phyloP scores from a whole-genome alignment of 139 green algal genomes.

The Coelastrella sp. region DNA sequence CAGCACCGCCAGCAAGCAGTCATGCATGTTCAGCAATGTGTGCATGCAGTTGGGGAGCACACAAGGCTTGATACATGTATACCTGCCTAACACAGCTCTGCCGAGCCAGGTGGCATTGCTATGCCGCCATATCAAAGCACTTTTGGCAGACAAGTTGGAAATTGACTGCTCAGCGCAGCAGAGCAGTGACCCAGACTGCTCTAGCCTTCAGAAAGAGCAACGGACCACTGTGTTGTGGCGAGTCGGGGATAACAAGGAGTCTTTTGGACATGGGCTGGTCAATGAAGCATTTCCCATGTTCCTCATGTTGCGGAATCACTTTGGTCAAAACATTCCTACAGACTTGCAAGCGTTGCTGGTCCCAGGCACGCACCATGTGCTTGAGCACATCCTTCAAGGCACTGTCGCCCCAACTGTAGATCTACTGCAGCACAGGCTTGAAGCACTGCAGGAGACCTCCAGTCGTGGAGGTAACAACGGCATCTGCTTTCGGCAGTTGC shows the following conservation, averaged over 20 bases:
- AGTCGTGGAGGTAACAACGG: background rate
- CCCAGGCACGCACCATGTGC: background rate
- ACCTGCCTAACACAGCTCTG: background rate
- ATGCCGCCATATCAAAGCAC: background rate
- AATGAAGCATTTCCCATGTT: slow-evolving; percentile 16
- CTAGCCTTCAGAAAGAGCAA: background rate
- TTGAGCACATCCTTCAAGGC: background rate
- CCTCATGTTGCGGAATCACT: background rate
- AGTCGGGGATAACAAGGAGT: background rate
- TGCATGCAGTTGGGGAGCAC: background rate
- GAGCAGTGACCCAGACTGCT: background rate
- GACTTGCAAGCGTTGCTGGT: background rate
- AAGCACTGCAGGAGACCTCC: background rate
- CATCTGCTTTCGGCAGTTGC: background rate
- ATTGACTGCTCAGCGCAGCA: background rate
- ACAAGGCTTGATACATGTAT: background rate
- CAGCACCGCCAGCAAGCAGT: background rate
- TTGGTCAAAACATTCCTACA: background rate
- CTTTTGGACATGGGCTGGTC: background rate
- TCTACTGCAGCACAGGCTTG: background rate
- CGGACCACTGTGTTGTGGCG: background rate
- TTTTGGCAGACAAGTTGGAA: background rate
- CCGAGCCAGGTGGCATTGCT: background rate
- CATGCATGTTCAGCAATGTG: background rate
- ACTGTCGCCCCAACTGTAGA: background rate